These are phyloP conservation scores for Ogataea parapolymorpha DNA, from an alignment of 805 yeast genomes.

Conservation along the genomic window DNA sequence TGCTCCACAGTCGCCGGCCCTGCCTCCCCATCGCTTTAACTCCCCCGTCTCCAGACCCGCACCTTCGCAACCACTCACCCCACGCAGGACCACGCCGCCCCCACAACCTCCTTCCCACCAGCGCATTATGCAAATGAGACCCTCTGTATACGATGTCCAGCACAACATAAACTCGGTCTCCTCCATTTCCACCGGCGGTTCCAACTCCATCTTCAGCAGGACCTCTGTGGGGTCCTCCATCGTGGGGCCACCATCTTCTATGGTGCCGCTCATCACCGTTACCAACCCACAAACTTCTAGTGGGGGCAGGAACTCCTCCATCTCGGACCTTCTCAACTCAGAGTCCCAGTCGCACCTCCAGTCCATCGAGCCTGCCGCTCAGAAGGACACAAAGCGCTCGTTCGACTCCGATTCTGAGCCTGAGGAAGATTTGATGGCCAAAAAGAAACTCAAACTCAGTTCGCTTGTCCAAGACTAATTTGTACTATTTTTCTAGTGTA, in stretches of 20 bases:
- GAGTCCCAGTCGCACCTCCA: constrained; percentile 16
- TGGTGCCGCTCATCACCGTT: constrained; percentile 2
- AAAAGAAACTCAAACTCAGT: constrained; percentile 13
- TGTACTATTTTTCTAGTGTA: background rate
- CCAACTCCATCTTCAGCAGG: constrained; percentile 28
- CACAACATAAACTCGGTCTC: constrained; percentile 21
- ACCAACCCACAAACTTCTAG: background rate
- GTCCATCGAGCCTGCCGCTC: background rate
- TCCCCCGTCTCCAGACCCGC: constrained; percentile 10
- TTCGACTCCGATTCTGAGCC: constrained; percentile 9
- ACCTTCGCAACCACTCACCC: constrained; percentile 11
- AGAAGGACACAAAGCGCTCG: constrained; percentile 8
- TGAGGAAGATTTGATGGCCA: constrained; percentile 1
- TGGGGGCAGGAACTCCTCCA: constrained; percentile 29
- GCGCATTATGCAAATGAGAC: constrained; percentile 14
- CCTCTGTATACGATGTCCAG: constrained; percentile 19
- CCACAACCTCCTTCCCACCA: constrained; percentile 9
- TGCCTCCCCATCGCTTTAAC: constrained; percentile 7
- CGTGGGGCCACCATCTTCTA: constrained; percentile 5
- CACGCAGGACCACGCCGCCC: constrained; percentile 14
- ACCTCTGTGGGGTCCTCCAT: constrained; percentile 22
- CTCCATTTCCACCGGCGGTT: constrained; percentile 23
- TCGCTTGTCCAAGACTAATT: constrained; percentile 11
- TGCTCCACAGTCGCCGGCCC: constrained; percentile 11
- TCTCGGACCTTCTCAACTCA: constrained; percentile 25